A percentile compares a stretch with the other conserved stretches of the same genome.
Evolutionary conservation across 2,329 filamentous ascomycete genomes (phyloP).

Genomic region (Epichloe uncinata): DNA sequence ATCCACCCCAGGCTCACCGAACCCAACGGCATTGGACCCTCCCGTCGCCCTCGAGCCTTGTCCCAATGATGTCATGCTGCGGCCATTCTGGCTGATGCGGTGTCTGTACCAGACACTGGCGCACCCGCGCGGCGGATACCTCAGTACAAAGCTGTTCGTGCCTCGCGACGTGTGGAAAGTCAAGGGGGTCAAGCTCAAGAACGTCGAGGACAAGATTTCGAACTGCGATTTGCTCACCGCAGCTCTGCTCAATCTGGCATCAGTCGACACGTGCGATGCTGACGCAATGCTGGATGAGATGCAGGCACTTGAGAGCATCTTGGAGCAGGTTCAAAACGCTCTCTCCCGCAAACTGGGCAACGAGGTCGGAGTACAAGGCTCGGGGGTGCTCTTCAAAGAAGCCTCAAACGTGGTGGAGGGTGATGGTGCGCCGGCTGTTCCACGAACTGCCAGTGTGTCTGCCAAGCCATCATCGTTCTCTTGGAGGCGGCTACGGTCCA

Average conservation of each 20-base stretch:
- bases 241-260: conserved; percentile 67
- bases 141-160: conserved; percentile 84
- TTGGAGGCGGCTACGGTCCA: conserved; percentile 80
- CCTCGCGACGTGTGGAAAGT: conserved; percentile 89
- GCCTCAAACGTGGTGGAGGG: conserved; percentile 37
- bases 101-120: conserved; percentile 84
- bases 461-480: conserved; percentile 60
- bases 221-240: conserved; percentile 87
- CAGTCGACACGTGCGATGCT: conserved; percentile 79
- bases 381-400: conserved; percentile 61
- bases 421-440: conserved; percentile 26
- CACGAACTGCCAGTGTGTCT: conserved; percentile 47
- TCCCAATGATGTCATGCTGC: conserved; percentile 74
- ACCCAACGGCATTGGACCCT: conserved; percentile 45
- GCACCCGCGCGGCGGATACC: conserved; percentile 81
- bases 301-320: conserved; percentile 70
- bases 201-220: conserved; percentile 83
- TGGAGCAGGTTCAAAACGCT: conserved; percentile 71
- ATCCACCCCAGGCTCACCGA: conserved; percentile 49
- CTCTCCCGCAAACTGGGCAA: conserved; percentile 78
- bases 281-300: conserved; percentile 90
- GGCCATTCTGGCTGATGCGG: conserved; percentile 96
- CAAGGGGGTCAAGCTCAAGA: conserved; percentile 84
- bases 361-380: conserved; percentile 75
- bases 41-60: conserved; percentile 81